Percentiles rank a stretch among this genome's conserved stretches.
These are phyloP conservation scores for Trebouxia gelatinosa DNA, from an alignment of 163 green algal genomes.

Conservation along the genomic window DNA sequence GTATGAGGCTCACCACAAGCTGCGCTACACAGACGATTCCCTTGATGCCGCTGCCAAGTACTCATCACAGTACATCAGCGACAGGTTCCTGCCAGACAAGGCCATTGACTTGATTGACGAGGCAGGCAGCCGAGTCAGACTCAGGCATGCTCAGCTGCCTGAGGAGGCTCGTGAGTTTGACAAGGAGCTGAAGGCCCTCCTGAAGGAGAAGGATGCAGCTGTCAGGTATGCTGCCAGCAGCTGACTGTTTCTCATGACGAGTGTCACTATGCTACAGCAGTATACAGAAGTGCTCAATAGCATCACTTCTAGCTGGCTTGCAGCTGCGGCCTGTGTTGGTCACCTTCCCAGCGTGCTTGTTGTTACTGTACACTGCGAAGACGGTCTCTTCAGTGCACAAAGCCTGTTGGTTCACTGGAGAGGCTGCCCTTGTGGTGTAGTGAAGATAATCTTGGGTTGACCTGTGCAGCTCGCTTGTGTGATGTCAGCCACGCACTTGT, in stretches of 20 bases:
- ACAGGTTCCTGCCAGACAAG: slow-evolving; percentile 98
- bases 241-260: too few species aligned
- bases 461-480: too few species aligned
- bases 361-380: too few species aligned
- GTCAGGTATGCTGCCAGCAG: slow-evolving; percentile 45
- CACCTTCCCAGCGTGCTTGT: too few species aligned
- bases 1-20: slow-evolving; percentile 99
- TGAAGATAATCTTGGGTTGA: too few species aligned
- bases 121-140: slow-evolving; percentile 92
- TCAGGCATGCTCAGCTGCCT: slow-evolving; percentile 93
- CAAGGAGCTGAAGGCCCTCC: slow-evolving; percentile 93
- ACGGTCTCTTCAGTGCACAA: too few species aligned
- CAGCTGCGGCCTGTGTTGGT: neutral
- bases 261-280: too few species aligned
- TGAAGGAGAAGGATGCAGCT: slow-evolving; percentile 95
- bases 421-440: too few species aligned
- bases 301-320: neutral
- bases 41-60: slow-evolving; percentile 92
- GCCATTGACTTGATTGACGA: slow-evolving; percentile 99
- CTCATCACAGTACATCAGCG: slow-evolving; percentile 96
- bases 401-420: too few species aligned
- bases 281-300: too few species aligned
- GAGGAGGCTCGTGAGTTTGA: slow-evolving; percentile 98
- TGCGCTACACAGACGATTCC: slow-evolving; percentile 96
- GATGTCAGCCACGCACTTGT: too few species aligned